These are phyloP conservation scores for Fusarium cicatricum DNA, from an alignment of 2,329 filamentous ascomycete genomes.

Conservation along the genomic window DNA sequence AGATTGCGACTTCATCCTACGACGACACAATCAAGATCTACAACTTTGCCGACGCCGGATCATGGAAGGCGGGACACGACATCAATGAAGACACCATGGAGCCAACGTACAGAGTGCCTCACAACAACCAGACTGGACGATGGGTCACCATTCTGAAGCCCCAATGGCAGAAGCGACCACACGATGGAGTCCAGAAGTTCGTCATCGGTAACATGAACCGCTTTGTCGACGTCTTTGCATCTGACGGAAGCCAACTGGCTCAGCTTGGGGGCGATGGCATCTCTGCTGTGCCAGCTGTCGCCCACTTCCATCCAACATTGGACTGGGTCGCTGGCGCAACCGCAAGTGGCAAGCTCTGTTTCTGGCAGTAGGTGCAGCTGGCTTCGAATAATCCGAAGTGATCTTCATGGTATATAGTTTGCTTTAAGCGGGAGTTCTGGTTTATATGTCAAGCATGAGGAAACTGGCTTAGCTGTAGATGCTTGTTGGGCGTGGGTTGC, in stretches of 20 bases:
- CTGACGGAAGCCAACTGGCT: conserved; percentile 84
- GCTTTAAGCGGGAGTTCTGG: conserved; percentile 32
- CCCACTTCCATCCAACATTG: conserved; percentile 84
- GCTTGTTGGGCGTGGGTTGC: conserved; percentile 7
- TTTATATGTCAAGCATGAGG: not conserved
- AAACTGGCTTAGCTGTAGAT: conserved; percentile 7
- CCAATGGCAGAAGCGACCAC: conserved; percentile 86
- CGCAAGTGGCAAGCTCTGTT: conserved; percentile 87
- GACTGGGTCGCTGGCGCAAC: conserved; percentile 96
- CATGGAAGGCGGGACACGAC: conserved; percentile 66
- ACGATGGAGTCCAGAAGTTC: conserved; percentile 84
- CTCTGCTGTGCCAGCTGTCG: conserved; percentile 92
- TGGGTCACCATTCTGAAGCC: conserved; percentile 87
- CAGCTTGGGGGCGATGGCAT: conserved; percentile 90
- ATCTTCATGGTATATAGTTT: not conserved
- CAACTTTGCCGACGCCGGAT: conserved; percentile 70
- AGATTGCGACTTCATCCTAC: conserved; percentile 91
- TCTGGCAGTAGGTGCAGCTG: conserved; percentile 75
- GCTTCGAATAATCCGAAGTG: not conserved
- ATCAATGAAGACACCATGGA: conserved; percentile 70
- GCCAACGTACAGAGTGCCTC: conserved; percentile 73
- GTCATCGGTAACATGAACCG: conserved; percentile 97
- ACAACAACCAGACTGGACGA: conserved; percentile 95
- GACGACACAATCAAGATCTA: conserved; percentile 97
- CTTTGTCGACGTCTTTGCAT: conserved; percentile 90